Base-by-base conservation (phyloP, 768 basidiomycete genomes). In the Tricholomella constricta region DNA sequence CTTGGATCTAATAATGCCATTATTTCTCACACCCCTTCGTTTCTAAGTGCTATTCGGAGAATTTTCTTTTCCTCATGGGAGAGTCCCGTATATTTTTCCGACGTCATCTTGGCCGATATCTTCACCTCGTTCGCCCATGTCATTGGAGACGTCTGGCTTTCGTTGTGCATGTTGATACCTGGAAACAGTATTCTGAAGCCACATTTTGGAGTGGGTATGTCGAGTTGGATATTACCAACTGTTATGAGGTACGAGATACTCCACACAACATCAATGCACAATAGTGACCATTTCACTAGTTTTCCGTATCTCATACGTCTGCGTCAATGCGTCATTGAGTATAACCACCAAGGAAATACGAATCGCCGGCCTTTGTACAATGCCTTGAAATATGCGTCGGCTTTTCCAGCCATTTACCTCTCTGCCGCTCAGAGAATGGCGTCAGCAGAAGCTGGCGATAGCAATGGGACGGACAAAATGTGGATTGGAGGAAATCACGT, bases 61-160 rank as follows among this genome's bases (percentile, higher is more conserved):
- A 97, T 93, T 64, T 61, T 94, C 20, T 79, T 86, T 45, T 81
- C 88, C n/a, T 72, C 83, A 1, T 63, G 75, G 35, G 75, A 77
- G 47, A 75, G 77, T 36, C 82, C 87, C 4, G 78, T 94, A 35
- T 84, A 86, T 67, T 99, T 99, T 71, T 85, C 86, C 25, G 97
- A 99, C 67, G 84, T 99, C 20, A 82, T 98, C 38, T 84, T 96
- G 53, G 95, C 96, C 54, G 97, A 98, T 77, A 84, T 98, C 55
- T 82, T 95, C 63, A 99, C 97, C 2, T 98, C 95, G 2, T 96
- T 91, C 64, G 95, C 97, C 31, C 98, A 97, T 74, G 94, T 99
- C 35, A 75, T 98, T 17, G 96, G 96, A 11, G 97, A 98, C 64
- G 73, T 94, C 36, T 98, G 92, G 92, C 74, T 98, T 38, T 93